phyloP scores from a whole-genome alignment of 148 eudicot species.

The Spergularia bocconei region DNA sequence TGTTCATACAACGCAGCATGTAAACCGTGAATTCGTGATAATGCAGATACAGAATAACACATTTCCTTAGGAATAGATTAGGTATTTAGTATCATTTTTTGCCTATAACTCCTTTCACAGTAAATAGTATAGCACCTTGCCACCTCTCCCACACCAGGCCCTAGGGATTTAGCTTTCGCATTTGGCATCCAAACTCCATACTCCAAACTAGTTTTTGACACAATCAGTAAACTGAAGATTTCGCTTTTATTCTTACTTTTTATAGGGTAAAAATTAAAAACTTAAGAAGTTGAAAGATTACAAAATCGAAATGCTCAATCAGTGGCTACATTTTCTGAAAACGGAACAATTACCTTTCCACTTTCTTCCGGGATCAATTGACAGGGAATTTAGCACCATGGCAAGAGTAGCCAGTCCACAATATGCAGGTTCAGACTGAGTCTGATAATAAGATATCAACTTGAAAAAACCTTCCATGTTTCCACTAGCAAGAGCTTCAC shows the following conservation, averaged over 20 bases:
- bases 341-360: conserved; percentile 74
- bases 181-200: background rate
- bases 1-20: no score
- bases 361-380: conserved; percentile 88
- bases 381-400: conserved; percentile 92
- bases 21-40: no score
- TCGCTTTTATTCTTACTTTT: no score
- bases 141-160: no score
- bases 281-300: background rate
- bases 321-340: background rate
- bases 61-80: no score
- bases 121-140: no score
- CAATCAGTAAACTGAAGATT: background rate
- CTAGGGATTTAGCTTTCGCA: background rate
- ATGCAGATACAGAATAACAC: no score
- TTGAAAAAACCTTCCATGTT: conserved; percentile 83
- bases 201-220: background rate
- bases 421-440: conserved; percentile 98
- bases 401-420: conserved; percentile 97
- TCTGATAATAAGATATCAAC: conserved; percentile 85
- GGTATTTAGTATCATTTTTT: no score
- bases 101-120: no score
- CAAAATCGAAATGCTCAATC: background rate
- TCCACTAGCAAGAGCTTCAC: conserved; percentile 71
- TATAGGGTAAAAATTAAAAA: no score